phyloP scores from a whole-genome alignment of 106 monocot genomes.

The Hemerocallis citrina region DNA sequence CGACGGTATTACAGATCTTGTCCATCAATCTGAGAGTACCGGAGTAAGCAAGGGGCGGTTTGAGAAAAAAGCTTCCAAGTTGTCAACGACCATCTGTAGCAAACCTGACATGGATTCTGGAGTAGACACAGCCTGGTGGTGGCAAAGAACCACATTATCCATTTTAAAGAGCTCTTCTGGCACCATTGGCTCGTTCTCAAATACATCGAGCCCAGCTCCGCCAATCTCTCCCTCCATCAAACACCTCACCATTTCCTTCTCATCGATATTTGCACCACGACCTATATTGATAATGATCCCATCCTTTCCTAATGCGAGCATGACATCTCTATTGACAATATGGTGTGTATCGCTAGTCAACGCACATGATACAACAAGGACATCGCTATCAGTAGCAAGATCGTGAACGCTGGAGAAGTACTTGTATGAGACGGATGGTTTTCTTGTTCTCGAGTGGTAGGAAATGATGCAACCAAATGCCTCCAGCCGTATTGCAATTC shows the following conservation, averaged over 20 bases:
- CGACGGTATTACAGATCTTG: no score
- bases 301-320: slow-evolving; percentile 45
- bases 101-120: slow-evolving; percentile 16
- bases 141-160: slow-evolving; percentile 65
- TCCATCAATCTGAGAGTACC: no score
- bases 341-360: slow-evolving; percentile 52
- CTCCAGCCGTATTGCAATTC: slow-evolving; percentile 51
- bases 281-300: slow-evolving; percentile 48
- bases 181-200: slow-evolving; percentile 47
- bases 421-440: slow-evolving; percentile 19
- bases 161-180: slow-evolving; percentile 33
- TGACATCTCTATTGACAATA: slow-evolving; percentile 48
- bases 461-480: slow-evolving; percentile 47
- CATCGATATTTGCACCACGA: slow-evolving; percentile 36
- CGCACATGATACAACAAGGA: slow-evolving; percentile 39
- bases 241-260: slow-evolving; percentile 27
- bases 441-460: slow-evolving; percentile 29
- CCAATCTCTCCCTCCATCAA: slow-evolving; percentile 38
- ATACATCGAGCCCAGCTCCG: slow-evolving; percentile 84
- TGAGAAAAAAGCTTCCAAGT: slow-evolving; percentile 69
- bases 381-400: slow-evolving; percentile 40
- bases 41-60: slow-evolving; percentile 27
- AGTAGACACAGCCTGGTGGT: slow-evolving; percentile 33
- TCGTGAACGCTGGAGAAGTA: slow-evolving; percentile 22
- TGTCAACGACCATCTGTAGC: slow-evolving; percentile 17